Evolutionary conservation across 208 protist genomes (phyloP), one percentile per base, ranked within the genome.

Genomic region (Angomonas desouzai): DNA sequence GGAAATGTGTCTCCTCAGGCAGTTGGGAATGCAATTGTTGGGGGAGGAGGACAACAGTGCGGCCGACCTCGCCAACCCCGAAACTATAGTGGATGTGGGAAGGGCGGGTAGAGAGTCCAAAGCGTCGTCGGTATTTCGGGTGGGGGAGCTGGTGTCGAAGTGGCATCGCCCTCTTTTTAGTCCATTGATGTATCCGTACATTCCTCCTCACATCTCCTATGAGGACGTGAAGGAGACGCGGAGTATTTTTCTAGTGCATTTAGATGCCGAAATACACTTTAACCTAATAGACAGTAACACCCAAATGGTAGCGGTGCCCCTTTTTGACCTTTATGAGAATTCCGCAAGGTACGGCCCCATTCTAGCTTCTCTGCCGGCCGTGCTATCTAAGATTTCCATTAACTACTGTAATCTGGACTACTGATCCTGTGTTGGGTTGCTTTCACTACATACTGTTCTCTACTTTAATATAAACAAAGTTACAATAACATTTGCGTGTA

Each of bases 301-400:
- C 32, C 75, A 94, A 65, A 67, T 97, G 25, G 84, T 96, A 29
- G 87, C 90, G 0, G 89, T 91, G 0, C 93, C 93, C 33, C 62
- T 97, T 10, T 97, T 96, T 66, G 91, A 96, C 36, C 62, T 97
- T 20, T 96, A 97, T 66, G 91, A 96, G 28, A 96, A 97, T 48
- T 62, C 84, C 1, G 58, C 60, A 55, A 93, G 92, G 72, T 97
- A 93, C 65, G 88, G 87, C 7, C 64, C 89, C 0, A 74, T 93
- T 18, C 82, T 97, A 47, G 85, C 86, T 10, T 85, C 78, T 38
- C 74, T 97, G 23, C 92, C 92, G 7, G 76, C 79, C 47, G 55
- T 82, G 0, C 71, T 95, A 1, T 95, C 89, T 0, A 75, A 86
- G n/a, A 82, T 95, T 16, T 67, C 87, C 16, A 82, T 97, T 48